These are phyloP conservation scores for Epichloe coenophiala DNA, from an alignment of 2,329 filamentous ascomycete genomes.

Conservation along the genomic window DNA sequence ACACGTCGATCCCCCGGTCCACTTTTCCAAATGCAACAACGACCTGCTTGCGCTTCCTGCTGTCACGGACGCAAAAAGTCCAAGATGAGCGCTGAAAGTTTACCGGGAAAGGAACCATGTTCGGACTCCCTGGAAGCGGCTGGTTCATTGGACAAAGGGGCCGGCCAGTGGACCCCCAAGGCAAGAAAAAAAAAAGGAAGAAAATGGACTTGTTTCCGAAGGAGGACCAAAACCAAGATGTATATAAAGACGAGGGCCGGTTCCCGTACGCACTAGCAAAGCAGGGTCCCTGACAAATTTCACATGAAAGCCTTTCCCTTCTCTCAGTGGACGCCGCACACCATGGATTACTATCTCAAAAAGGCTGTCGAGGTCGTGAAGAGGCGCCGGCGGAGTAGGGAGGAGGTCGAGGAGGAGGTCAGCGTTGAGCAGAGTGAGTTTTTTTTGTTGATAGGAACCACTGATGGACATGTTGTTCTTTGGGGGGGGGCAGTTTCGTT, in stretches of 20 bases:
- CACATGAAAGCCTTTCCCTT: no score
- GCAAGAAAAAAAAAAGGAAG: not conserved
- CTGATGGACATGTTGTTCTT: no score
- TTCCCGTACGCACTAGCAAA: no score
- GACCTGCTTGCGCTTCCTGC: no score
- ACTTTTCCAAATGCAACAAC: not conserved
- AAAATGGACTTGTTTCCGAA: not conserved
- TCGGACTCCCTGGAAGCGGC: not conserved
- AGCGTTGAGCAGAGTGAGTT: constrained; percentile 1
- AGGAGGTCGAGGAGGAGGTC: not conserved
- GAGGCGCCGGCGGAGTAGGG: constrained; percentile 1
- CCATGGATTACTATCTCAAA: constrained; percentile 3
- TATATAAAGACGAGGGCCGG: no score
- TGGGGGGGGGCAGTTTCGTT: no score
- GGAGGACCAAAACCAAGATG: no score
- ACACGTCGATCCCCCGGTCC: not conserved
- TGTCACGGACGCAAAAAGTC: not conserved
- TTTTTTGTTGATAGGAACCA: no score
- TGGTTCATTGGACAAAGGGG: not conserved
- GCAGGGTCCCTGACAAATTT: rapidly evolving
- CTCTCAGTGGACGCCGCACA: not conserved
- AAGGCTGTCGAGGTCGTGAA: constrained; percentile 3
- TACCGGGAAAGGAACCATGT: not conserved
- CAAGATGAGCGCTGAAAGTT: not conserved
- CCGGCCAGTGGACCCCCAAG: no score